A percentile compares a stretch with the other conserved stretches of the same genome.
These are phyloP conservation scores for Omphalotus guepiniiformis DNA, from an alignment of 768 basidiomycete species.

Conservation along the genomic window DNA sequence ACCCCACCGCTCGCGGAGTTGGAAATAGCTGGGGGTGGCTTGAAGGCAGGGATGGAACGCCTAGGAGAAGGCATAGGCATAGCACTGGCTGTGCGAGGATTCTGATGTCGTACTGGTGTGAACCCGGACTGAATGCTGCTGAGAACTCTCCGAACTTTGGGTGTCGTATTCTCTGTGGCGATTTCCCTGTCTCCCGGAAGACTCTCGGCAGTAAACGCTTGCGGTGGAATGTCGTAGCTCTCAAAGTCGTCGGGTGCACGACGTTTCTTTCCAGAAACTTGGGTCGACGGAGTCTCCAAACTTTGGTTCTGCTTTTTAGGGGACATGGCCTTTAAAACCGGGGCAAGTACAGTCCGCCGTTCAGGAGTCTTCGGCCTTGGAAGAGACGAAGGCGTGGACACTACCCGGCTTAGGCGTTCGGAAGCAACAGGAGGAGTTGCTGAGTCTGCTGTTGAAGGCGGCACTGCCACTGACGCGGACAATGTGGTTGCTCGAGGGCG, in stretches of 20 bases:
- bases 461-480: constrained; percentile 8
- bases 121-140: constrained; percentile 63
- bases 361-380: constrained; percentile 55
- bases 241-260: constrained; percentile 78
- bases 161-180: constrained; percentile 38
- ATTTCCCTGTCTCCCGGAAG: constrained; percentile 37
- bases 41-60: constrained; percentile 28
- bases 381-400: constrained; percentile 40
- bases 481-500: constrained; percentile 8
- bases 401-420: constrained; percentile 25
- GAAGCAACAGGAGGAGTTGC: constrained; percentile 8
- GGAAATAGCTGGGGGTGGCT: constrained; percentile 25
- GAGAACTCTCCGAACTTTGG: constrained; percentile 57
- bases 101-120: constrained; percentile 60
- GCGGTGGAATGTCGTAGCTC: constrained; percentile 52
- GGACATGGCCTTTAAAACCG: constrained; percentile 49
- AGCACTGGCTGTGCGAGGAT: constrained; percentile 41
- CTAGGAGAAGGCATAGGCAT: constrained; percentile 46
- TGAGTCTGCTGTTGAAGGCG: constrained; percentile 3
- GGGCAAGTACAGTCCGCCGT: constrained; percentile 24
- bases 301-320: constrained; percentile 37
- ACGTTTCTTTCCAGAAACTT: constrained; percentile 59
- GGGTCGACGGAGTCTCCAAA: constrained; percentile 33
- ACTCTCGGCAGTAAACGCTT: constrained; percentile 59
- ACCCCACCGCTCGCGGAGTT: no score